phyloP scores from a whole-genome alignment of 1,139 yeast genomes.

The Hyphopichia pseudoburtonii region DNA sequence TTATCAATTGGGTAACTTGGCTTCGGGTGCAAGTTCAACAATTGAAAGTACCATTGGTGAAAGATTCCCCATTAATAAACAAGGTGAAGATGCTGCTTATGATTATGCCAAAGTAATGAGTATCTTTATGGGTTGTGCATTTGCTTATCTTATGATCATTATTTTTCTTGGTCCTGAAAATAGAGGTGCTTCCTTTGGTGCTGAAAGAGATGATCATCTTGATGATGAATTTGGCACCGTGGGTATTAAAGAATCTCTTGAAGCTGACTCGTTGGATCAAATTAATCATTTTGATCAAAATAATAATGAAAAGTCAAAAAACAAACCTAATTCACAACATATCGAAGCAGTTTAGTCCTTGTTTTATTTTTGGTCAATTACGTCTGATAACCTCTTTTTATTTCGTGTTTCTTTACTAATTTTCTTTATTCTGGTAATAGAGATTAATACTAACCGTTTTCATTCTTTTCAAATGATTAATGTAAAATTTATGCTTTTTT shows the following conservation, averaged over 20 bases:
- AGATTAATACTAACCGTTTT: too few species aligned
- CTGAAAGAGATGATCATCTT: slow-evolving; percentile 8
- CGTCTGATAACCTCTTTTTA: neutral
- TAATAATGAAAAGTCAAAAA: neutral
- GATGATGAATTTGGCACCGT: slow-evolving; percentile 1
- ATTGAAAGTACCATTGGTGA: slow-evolving; percentile 69
- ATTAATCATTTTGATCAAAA: neutral
- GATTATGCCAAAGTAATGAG: slow-evolving; percentile 51
- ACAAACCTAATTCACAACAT: neutral
- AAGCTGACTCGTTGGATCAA: slow-evolving; percentile 7
- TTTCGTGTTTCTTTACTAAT: too few species aligned
- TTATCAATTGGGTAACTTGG: slow-evolving; percentile 73
- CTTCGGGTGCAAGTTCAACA: slow-evolving; percentile 71
- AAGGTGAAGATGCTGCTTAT: slow-evolving; percentile 21
- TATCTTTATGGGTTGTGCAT: slow-evolving; percentile 39
- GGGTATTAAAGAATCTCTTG: slow-evolving; percentile 4
- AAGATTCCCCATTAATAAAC: slow-evolving; percentile 43
- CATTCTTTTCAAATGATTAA: too few species aligned
- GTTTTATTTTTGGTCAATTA: neutral
- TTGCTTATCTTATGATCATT: slow-evolving; percentile 27
- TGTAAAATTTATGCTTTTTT: too few species aligned
- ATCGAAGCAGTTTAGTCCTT: neutral
- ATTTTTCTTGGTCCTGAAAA: slow-evolving; percentile 35
- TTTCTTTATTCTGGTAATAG: too few species aligned
- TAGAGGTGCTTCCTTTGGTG: slow-evolving; percentile 3